Evolutionary conservation across 2,329 filamentous ascomycete genomes (phyloP), one percentile per base, ranked within the genome.

Genomic region (Fonsecaea monophora): DNA sequence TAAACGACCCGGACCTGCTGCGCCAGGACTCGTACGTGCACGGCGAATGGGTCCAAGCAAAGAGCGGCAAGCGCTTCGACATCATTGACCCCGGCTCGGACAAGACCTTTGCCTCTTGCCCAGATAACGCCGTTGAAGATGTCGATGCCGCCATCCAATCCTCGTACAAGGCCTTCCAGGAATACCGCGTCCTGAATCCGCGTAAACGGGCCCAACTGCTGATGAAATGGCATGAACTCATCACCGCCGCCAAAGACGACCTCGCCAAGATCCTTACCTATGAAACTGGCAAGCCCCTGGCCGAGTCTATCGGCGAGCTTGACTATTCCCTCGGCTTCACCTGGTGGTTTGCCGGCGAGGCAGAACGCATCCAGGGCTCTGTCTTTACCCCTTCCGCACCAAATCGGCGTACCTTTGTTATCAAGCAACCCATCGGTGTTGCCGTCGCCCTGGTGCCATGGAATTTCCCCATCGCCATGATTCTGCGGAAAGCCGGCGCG

Each of bases 351-450:
- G 78, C 83, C 0, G 87, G 86, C 4, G 87, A 89, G 72, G 86
- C 86, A 73, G 81, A 89, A 76, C 81, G 87, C 37, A 83, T 89
- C n/a, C 82, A 84, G 30, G 90, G 90, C 13, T 63, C 62, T 0
- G 83, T 89, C 3, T 84, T 86, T 53, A 81, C 83, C 0, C 84
- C 89, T 0, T 81, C 87, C 2, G 79, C 86, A 0, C 86, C 90
- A 0, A 86, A 87, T 37, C 82, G 90, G 5, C 83, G 90, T 12
- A 83, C 89, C 2, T 86, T 94, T 68, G 90, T 89, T 0, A 85
- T 93, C 72, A 94, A 94, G 80, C 89, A 92, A 77, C 89, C 89
- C 0, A 84, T 91, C 66, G 90, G 90, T 63, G 88, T 91, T 10
- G 83, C 86, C 0, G 89, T 85, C 0, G 89, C 89, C 0, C 78